Percentiles rank a stretch among this genome's conserved stretches.
phyloP scores from a whole-genome alignment of 1,284 basidiomycete species.

The Boletellus sp. region DNA sequence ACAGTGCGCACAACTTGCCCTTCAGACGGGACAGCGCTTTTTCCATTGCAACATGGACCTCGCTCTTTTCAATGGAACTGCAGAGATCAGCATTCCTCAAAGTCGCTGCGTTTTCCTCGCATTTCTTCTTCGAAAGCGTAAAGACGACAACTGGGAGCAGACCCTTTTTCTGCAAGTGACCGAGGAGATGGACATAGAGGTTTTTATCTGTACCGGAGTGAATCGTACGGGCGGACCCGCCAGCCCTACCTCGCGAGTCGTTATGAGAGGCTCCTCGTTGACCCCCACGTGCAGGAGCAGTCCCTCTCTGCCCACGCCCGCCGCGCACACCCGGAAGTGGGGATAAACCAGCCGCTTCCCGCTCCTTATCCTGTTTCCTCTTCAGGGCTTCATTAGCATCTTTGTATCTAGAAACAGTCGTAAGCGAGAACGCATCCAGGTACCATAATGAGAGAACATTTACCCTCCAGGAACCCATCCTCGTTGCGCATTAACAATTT shows the following conservation, averaged over 20 bases:
- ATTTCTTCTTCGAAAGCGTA: slow-evolving; percentile 94
- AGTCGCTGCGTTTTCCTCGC: slow-evolving; percentile 93
- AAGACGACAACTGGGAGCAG: slow-evolving; percentile 95
- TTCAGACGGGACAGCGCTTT: slow-evolving; percentile 89
- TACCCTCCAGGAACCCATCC: slow-evolving; percentile 78
- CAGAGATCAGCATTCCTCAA: slow-evolving; percentile 89
- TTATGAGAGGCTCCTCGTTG: slow-evolving; percentile 50
- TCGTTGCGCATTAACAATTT: slow-evolving; percentile 86
- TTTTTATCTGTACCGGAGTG: slow-evolving; percentile 79
- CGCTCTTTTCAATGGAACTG: slow-evolving; percentile 88
- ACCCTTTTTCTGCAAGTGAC: slow-evolving; percentile 79
- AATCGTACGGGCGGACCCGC: slow-evolving; percentile 56
- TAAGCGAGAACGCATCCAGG: slow-evolving; percentile 5
- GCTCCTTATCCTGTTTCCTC: slow-evolving; percentile 96
- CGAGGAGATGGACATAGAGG: slow-evolving; percentile 91
- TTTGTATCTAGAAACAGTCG: slow-evolving; percentile 61
- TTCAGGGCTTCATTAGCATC: slow-evolving; percentile 85
- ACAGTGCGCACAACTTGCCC: slow-evolving; percentile 45
- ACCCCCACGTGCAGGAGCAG: slow-evolving; percentile 39
- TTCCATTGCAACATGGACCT: slow-evolving; percentile 93
- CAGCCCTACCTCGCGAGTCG: slow-evolving; percentile 45
- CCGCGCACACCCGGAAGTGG: slow-evolving; percentile 83
- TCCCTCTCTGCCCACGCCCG: slow-evolving; percentile 55
- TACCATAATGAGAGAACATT: slow-evolving; percentile 13
- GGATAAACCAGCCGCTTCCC: slow-evolving; percentile 87